A percentile compares a stretch with the other conserved stretches of the same genome.
Evolutionary conservation across 2,329 filamentous ascomycete genomes (phyloP).

Genomic region (Sporothrix globosa): DNA sequence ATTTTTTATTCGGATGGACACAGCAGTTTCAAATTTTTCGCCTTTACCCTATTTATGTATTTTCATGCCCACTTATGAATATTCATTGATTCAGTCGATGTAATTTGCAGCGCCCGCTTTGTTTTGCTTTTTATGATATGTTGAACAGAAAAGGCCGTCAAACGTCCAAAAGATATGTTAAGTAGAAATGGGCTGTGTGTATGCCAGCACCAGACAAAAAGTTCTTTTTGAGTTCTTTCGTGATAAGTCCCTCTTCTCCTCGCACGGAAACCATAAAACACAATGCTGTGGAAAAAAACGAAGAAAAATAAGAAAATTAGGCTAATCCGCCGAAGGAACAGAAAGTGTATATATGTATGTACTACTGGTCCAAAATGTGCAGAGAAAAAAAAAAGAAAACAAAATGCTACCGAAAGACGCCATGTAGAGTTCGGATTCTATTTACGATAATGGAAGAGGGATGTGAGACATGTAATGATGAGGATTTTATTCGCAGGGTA

Average conservation of each 20-base stretch:
- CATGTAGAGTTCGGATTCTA: background rate
- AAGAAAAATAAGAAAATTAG: background rate
- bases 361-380: background rate
- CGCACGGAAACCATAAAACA: background rate
- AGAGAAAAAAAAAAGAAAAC: background rate
- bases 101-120: background rate
- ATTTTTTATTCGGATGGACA: background rate
- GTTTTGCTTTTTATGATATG: background rate
- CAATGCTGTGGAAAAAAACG: background rate
- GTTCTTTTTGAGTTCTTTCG: background rate
- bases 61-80: background rate
- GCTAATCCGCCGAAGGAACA: background rate
- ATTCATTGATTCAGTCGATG: background rate
- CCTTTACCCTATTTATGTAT: background rate
- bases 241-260: background rate
- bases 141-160: background rate
- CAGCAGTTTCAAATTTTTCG: background rate
- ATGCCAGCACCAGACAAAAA: background rate
- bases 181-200: background rate
- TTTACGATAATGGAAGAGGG: constrained; percentile 1
- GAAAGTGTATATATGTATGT: background rate
- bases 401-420: background rate
- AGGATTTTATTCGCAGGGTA: background rate
- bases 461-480: background rate
- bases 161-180: background rate